Evolutionary conservation across 306 rosid genomes (phyloP), one percentile per base, ranked within the genome.

Genomic region (Canavalia gladiata): DNA sequence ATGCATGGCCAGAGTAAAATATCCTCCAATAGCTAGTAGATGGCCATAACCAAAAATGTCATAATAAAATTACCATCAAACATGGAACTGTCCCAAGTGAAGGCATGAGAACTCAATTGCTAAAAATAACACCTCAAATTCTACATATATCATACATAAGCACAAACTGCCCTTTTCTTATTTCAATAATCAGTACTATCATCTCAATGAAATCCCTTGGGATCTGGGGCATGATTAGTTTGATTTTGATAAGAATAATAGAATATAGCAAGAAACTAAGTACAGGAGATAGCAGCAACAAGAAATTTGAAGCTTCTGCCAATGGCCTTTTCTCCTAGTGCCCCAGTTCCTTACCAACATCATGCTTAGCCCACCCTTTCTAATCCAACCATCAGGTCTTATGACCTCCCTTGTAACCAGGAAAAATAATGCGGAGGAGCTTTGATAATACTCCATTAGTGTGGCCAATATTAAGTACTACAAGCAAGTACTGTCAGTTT

Each of bases 271-370:
- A 60, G 46, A 60, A 60, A 47, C 13, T 31, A 47, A 30, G 56
- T 74, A 51, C 39, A 33, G 10, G 46, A 59, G 39, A 68, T 49
- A 68, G 28, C 58, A 77, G 60, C 62, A 31, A 62, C 33, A 51
- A 76, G n/a, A 76, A 68, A 64, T 41, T 18, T 50, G 60, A 59
- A 31, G 82, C 78, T 49, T 57, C 65, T 68, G 30, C 39, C 63
- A 37, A 76, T 18, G 34, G 39, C 8, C 49, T 76, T 47, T 64
- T n/a, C 56, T 54, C 42, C 56, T 25, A 13, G 65, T 47, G 39
- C 62, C 50, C 60, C 29, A 7, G 45, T 68, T 68, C 69, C 58
- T 42, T 78, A 43, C 59, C 60, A 79, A 57, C 50, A 45, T 18
- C 25, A 18, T 18, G 25, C 25, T 18, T 18, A 18, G 25, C 25